Evolutionary conservation across 2,329 filamentous ascomycete species (phyloP).

Genomic region (Xylariales sp.): DNA sequence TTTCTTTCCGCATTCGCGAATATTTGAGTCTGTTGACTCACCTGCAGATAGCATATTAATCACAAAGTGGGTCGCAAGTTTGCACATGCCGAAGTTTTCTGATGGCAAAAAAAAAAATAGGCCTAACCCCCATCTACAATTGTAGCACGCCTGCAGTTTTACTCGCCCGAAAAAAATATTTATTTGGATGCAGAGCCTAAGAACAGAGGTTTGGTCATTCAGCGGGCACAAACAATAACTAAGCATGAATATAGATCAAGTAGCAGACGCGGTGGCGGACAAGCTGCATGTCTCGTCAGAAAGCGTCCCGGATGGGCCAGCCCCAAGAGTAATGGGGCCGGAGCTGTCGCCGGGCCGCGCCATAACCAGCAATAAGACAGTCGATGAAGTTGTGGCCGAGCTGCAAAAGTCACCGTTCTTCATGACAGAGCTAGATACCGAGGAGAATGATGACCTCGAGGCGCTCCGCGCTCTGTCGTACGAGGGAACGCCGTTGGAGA

Average conservation of each 20-base stretch:
- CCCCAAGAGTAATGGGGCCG: constrained; percentile 24
- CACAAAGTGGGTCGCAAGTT: no score
- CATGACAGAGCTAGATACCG: constrained; percentile 93
- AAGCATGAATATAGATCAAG: constrained; percentile 35
- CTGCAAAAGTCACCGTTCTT: constrained; percentile 73
- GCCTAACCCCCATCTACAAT: no score
- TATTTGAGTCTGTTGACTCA: no score
- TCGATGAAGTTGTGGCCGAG: constrained; percentile 52
- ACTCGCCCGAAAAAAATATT: no score
- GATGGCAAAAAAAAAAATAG: no score
- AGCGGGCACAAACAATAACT: no score
- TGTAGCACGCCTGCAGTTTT: no score
- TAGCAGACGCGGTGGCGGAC: constrained; percentile 31
- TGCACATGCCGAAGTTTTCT: no score
- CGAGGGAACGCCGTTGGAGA: constrained; percentile 83
- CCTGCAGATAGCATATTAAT: no score
- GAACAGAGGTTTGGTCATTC: no score
- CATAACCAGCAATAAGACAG: constrained; percentile 38
- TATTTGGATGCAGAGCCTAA: no score
- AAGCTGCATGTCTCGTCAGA: constrained; percentile 29
- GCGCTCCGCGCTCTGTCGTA: constrained; percentile 88
- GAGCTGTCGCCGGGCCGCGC: constrained; percentile 42
- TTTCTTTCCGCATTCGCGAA: no score
- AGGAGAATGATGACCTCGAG: constrained; percentile 79
- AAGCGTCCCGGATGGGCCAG: constrained; percentile 6